Evolutionary conservation across 225 moss, liverwort and hornwort species (phyloP).

Genomic region (Antitrichia curtipendula): DNA sequence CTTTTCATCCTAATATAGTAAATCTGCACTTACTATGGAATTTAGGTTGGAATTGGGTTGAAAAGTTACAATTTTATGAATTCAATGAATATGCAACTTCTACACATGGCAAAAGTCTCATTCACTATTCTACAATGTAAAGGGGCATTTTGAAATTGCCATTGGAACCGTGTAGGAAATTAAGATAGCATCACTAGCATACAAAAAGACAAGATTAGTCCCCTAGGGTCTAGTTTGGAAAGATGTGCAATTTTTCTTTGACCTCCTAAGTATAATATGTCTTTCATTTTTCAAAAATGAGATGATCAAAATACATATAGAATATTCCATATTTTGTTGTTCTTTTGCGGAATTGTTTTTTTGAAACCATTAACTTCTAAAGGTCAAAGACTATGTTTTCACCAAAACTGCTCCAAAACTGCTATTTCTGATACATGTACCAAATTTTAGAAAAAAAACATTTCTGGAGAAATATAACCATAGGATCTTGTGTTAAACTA

Average conservation of each 20-base stretch:
- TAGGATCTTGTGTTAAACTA: too few relatives aligned
- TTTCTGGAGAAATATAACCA: too few relatives aligned
- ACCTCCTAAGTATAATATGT: neutral
- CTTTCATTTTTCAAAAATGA: too few relatives aligned
- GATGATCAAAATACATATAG: neutral
- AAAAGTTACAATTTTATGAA: neutral
- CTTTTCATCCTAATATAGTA: neutral
- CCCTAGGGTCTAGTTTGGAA: fast-evolving
- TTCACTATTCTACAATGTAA: neutral
- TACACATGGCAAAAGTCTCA: neutral
- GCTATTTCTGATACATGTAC: too few relatives aligned
- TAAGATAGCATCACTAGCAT: too few relatives aligned
- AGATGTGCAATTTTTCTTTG: neutral
- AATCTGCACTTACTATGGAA: fast-evolving
- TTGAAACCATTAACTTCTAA: neutral
- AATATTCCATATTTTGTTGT: neutral
- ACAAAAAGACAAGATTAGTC: too few relatives aligned
- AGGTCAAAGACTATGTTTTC: too few relatives aligned
- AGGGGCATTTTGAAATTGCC: neutral
- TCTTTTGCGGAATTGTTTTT: neutral
- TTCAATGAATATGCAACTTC: neutral
- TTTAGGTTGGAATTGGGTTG: neutral
- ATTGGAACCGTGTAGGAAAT: fast-evolving
- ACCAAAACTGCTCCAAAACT: too few relatives aligned
- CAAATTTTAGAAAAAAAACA: too few relatives aligned